phyloP scores from a whole-genome alignment of 371 early-diverging fungal genomes.

The Rhizomucor miehei region DNA sequence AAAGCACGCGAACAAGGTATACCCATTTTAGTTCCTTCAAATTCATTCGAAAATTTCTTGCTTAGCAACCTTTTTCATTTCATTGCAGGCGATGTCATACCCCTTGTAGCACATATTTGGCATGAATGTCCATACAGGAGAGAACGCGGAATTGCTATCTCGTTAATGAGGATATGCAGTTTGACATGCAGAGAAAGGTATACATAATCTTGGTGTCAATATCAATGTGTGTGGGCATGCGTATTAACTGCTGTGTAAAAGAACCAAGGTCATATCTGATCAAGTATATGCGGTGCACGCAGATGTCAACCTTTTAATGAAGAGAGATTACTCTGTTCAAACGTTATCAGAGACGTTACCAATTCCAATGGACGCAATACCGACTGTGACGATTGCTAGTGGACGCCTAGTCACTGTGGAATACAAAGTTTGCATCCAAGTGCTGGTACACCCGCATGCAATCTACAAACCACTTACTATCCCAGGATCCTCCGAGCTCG shows the following conservation, averaged over 20 bases:
- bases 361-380: slow-evolving; percentile 1
- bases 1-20: slow-evolving; percentile 1
- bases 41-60: too few relatives aligned
- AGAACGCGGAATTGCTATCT: slow-evolving; percentile 1
- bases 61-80: too few relatives aligned
- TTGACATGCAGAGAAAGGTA: slow-evolving; percentile 4
- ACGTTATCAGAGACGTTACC: not conserved
- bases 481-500: not conserved
- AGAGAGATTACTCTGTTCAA: slow-evolving; percentile 3
- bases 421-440: slow-evolving; percentile 1
- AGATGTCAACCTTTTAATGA: not conserved
- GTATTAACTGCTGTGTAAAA: too few relatives aligned
- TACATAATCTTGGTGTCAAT: not conserved
- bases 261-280: slow-evolving; percentile 2
- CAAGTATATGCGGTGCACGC: not conserved
- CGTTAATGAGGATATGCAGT: slow-evolving; percentile 4
- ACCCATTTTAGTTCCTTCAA: too few relatives aligned
- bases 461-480: slow-evolving; percentile 3
- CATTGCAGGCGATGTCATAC: slow-evolving; percentile 1
- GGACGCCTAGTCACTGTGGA: slow-evolving; percentile 2
- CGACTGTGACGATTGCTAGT: not conserved
- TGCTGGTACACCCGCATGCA: slow-evolving; percentile 5
- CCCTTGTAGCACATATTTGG: slow-evolving; percentile 12
- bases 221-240: too few relatives aligned
- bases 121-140: slow-evolving; percentile 6